Evolutionary conservation across 1,139 yeast species (phyloP).

Genomic region (Oligophagozyma castellii): DNA sequence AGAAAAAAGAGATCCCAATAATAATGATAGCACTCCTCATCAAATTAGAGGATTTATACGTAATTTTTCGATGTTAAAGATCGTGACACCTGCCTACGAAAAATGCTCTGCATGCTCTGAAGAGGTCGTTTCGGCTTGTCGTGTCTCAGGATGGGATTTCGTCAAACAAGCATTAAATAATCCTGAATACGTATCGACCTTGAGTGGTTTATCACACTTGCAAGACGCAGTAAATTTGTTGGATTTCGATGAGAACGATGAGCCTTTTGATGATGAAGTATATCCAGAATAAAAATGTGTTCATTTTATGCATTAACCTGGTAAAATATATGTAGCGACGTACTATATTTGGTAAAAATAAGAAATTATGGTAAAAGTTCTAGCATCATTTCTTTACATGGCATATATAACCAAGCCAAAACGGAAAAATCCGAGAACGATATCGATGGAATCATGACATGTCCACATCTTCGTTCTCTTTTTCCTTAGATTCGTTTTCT

Average conservation of each 20-base stretch:
- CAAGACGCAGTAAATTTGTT: slow-evolving; percentile 64
- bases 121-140: slow-evolving; percentile 38
- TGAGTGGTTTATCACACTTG: slow-evolving; percentile 64
- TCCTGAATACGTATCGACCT: slow-evolving; percentile 49
- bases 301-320: too few species aligned
- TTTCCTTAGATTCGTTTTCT: slow-evolving; percentile 39
- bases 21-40: slow-evolving; percentile 47
- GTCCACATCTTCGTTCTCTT: slow-evolving; percentile 21
- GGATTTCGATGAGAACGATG: slow-evolving; percentile 33
- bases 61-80: slow-evolving; percentile 46
- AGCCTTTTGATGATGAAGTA: slow-evolving; percentile 32
- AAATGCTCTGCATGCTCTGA: slow-evolving; percentile 80
- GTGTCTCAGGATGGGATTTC: slow-evolving; percentile 62
- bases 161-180: slow-evolving; percentile 55
- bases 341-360: too few species aligned
- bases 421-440: too few species aligned
- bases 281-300: too few species aligned
- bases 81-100: slow-evolving; percentile 57
- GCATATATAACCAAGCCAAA: too few species aligned
- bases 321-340: too few species aligned
- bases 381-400: too few species aligned
- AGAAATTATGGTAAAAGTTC: too few species aligned
- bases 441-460: too few species aligned
- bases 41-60: slow-evolving; percentile 78
- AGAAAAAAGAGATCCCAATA: slow-evolving; percentile 36